A percentile compares a stretch with the other conserved stretches of the same genome.
Conservation (phyloP, 768 basidiomycete genomes). For the Suillus luteus region DNA sequence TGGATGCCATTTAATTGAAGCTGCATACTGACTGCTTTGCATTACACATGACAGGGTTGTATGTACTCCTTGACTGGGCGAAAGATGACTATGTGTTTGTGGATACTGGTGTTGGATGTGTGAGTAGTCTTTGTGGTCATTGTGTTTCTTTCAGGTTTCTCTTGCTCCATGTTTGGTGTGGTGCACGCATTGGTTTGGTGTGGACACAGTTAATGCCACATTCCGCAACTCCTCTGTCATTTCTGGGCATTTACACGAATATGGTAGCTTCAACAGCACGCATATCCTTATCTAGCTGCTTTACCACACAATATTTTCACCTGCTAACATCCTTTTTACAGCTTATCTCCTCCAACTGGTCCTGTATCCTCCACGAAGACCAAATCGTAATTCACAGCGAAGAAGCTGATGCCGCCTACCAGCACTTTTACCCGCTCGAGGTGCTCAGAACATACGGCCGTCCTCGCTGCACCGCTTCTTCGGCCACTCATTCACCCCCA, state of each 20-base stretch:
- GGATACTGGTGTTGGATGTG: conserved; percentile 74
- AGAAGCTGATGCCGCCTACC: conserved; percentile 62
- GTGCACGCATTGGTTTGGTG: not conserved
- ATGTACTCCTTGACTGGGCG: conserved; percentile 67
- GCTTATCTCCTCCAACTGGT: conserved; percentile 75
- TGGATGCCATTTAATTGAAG: not conserved
- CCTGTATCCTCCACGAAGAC: conserved; percentile 65
- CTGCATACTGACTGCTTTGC: not conserved
- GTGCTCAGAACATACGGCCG: conserved; percentile 34
- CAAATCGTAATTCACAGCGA: conserved; percentile 77
- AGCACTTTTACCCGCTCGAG: conserved; percentile 65
- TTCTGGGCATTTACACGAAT: not conserved
- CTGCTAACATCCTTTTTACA: conserved; percentile 25
- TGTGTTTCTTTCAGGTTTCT: not conserved
- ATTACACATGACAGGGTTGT: conserved; percentile 52
- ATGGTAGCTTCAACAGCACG: not conserved
- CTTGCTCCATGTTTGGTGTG: not conserved
- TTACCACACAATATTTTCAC: conserved; percentile 7
- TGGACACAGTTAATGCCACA: not conserved
- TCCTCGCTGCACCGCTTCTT: conserved; percentile 26
- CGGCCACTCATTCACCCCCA: conserved; percentile 12
- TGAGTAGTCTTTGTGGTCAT: conserved; percentile 39
- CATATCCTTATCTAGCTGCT: not conserved
- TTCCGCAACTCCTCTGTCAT: not conserved
- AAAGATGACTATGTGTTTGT: conserved; percentile 68